Conservation (phyloP, 108 stramenopile genomes). For the Poteriospumella lacustris region DNA sequence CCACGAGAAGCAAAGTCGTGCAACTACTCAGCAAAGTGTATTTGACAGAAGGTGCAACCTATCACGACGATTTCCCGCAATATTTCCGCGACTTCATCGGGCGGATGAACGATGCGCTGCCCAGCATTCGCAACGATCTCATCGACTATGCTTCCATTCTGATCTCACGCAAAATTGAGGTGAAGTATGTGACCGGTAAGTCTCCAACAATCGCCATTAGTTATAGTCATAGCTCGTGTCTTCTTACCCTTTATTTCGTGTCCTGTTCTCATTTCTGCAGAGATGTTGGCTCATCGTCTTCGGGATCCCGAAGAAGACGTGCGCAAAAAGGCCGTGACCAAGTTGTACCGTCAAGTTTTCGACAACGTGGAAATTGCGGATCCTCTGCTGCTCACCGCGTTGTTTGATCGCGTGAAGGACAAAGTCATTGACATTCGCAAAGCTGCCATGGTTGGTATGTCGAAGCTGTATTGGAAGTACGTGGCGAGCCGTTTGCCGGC, state of each 20-base stretch:
- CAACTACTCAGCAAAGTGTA: background rate
- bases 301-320: background rate
- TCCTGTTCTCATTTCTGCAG: background rate
- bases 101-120: background rate
- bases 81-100: background rate
- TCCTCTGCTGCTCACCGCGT: background rate
- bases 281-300: background rate
- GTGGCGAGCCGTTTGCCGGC: background rate
- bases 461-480: constrained; percentile 1
- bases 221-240: background rate
- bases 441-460: background rate
- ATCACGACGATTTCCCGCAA: background rate
- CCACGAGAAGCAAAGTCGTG: background rate
- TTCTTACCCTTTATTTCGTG: background rate
- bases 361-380: no score
- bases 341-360: background rate
- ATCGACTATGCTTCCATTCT: background rate
- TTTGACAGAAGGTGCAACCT: background rate
- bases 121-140: background rate
- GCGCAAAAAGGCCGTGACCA: background rate
- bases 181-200: background rate
- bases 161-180: background rate
- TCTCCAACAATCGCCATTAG: background rate
- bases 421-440: constrained; percentile 10
- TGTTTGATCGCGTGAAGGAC: constrained; percentile 10